phyloP scores from a whole-genome alignment of 805 yeast genomes.

The Jamesozyma jinghongensis region DNA sequence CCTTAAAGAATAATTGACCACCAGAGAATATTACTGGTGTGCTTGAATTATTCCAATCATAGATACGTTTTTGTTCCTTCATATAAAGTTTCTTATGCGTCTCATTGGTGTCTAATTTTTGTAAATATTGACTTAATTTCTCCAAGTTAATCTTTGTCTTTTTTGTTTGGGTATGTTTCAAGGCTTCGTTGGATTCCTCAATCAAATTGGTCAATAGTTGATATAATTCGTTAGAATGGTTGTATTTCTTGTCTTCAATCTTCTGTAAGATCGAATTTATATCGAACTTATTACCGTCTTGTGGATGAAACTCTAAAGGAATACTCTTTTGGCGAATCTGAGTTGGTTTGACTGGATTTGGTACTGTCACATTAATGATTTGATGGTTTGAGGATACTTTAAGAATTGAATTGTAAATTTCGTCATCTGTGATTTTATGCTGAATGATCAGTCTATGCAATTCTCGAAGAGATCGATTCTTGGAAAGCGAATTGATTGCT shows the following conservation, averaged over 20 bases:
- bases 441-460: conserved; percentile 1
- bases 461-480: conserved; percentile 1
- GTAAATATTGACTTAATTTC: conserved; percentile 15
- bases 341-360: background rate
- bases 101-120: conserved; percentile 15
- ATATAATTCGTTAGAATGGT: conserved; percentile 6
- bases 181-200: conserved; percentile 7
- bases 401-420: conserved; percentile 2
- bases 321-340: background rate
- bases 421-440: conserved; percentile 1
- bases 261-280: background rate
- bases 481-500: background rate
- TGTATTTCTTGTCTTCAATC: background rate
- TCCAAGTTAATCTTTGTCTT: conserved; percentile 7
- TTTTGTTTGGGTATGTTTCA: background rate
- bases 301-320: conserved; percentile 1
- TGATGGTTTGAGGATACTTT: too few relatives aligned
- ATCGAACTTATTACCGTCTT: background rate
- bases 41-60: conserved; percentile 18
- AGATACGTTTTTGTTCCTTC: conserved; percentile 14
- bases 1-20: conserved; percentile 14
- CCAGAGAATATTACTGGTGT: conserved; percentile 12
- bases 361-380: conserved; percentile 1
- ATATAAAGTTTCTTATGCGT: conserved; percentile 13
- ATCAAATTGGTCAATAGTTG: conserved; percentile 7